Evolutionary conservation across 371 early-diverging fungal species (phyloP), one percentile per base, ranked within the genome.

Genomic region (Mortierella sp.): DNA sequence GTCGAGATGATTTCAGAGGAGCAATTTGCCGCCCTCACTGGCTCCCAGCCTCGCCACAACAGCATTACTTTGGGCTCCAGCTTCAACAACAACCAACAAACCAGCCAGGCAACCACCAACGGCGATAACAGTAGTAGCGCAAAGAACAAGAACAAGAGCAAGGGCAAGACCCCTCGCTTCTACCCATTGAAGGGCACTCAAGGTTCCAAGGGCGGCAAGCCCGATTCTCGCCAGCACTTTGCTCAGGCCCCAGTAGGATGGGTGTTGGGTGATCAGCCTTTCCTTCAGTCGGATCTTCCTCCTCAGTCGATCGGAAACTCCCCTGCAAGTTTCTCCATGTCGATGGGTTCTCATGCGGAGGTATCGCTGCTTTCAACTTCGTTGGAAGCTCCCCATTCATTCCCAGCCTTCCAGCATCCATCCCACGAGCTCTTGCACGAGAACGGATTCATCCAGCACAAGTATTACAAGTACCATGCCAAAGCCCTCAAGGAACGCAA

Each of bases 401-500:
- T 95, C 84, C 89, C 92, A 20, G 86, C 88, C 24, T 96, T 96
- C 89, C 95, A 98, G 88, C 98, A 98, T 83, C 97, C 98, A 0
- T 93, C 93, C 63, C 97, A 97, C 77, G 97, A 96, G 81, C 89
- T 98, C 28, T 83, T 98, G 77, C 92, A 93, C 70, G 97, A 98
- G 84, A 96, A 97, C 81, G 97, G 97, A 4, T 98, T 97, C 79
- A 89, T 96, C 62, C 97, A 97, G 89, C 96, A 96, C 87, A 97
- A 97, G 84, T 98, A 97, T 85, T 90, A 94, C 87, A 94, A 96
- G 85, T 98, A 96, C 88, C 97, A 96, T 74, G 93, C 93, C 74
- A 94, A 95, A 87, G 98, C 98, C n/a, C 84, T 97, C 47, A 93
- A 92, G 86, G 98, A 98, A 83, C 97, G 98, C 77, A 96, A 95